Evolutionary conservation across 768 basidiomycete genomes (phyloP).

Genomic region (Rhodosporidiobolus odoratus): DNA sequence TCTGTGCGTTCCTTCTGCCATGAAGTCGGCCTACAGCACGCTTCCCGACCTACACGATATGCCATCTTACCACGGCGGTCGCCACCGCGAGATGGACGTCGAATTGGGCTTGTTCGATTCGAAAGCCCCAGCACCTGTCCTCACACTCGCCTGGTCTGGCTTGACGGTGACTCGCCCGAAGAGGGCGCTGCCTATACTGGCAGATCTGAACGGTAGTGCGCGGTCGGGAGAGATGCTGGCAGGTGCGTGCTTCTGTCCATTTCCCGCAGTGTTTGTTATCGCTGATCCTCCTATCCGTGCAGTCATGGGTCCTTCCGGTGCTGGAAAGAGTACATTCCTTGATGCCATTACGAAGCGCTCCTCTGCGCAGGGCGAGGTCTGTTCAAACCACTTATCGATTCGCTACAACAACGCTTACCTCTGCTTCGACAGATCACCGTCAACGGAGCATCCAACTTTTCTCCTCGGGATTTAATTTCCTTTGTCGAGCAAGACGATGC

Average conservation of each 20-base stretch:
- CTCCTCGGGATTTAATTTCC: conserved; percentile 51
- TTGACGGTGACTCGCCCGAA: conserved; percentile 4
- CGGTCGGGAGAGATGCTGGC: conserved; percentile 43
- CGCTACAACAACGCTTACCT: conserved; percentile 8
- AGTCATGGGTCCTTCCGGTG: conserved; percentile 38
- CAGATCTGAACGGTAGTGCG: conserved; percentile 28
- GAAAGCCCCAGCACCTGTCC: no score
- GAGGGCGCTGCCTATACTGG: conserved; percentile 33
- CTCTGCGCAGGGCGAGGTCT: conserved; percentile 26
- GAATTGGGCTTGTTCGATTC: no score
- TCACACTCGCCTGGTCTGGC: conserved; percentile 4
- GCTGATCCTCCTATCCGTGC: no score
- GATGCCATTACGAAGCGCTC: conserved; percentile 45
- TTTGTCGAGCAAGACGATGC: conserved; percentile 63
- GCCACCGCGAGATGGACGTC: no score
- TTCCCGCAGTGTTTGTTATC: neutral
- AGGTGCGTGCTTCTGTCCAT: conserved; percentile 18
- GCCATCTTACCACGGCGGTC: no score
- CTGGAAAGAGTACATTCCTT: conserved; percentile 48
- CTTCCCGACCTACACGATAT: no score
- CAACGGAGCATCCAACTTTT: conserved; percentile 32
- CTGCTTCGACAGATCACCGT: conserved; percentile 32
- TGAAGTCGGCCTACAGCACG: no score
- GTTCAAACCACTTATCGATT: neutral
- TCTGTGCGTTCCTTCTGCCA: no score